Percentiles rank a stretch among this genome's conserved stretches.
These are phyloP conservation scores for Symbiodinium pilosum DNA, from an alignment of 73 alveolate species.

Conservation along the genomic window DNA sequence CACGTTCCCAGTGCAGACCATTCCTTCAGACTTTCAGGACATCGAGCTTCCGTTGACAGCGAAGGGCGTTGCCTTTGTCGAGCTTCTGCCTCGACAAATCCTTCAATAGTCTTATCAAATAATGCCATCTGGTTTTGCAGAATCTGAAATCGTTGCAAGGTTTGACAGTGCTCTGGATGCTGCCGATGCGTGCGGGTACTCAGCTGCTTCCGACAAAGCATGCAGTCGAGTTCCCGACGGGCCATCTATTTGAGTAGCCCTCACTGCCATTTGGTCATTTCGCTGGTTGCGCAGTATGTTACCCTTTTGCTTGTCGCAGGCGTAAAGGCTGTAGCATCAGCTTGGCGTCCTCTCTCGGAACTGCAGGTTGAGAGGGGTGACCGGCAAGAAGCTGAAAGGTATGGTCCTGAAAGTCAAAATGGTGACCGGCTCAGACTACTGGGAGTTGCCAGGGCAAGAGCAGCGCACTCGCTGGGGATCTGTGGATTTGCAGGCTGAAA, in stretches of 20 bases:
- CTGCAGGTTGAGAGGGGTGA: constrained; percentile 45
- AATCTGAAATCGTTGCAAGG: too few relatives aligned
- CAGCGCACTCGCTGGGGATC: too few relatives aligned
- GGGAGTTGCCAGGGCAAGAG: too few relatives aligned
- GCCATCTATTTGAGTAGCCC: not conserved
- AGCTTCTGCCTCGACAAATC: not conserved
- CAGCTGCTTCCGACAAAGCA: not conserved
- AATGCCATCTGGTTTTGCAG: too few relatives aligned
- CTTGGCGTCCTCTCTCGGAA: too few relatives aligned
- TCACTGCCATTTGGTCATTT: too few relatives aligned
- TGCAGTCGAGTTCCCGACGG: too few relatives aligned
- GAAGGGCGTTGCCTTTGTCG: constrained; percentile 82
- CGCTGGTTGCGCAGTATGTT: too few relatives aligned
- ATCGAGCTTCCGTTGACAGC: constrained; percentile 79
- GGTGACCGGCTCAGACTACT: constrained; percentile 7
- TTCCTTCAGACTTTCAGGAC: constrained; percentile 30
- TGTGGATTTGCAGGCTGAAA: not conserved
- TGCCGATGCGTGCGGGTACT: constrained; percentile 24
- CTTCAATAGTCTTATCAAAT: too few relatives aligned
- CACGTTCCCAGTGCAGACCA: too few relatives aligned
- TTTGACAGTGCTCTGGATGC: constrained; percentile 52
- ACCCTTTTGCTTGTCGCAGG: too few relatives aligned
- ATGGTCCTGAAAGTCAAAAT: constrained; percentile 69
- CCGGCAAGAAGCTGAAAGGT: constrained; percentile 72
- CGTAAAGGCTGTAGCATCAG: too few relatives aligned